These are phyloP conservation scores for Penicillium palitans DNA, from an alignment of 2,329 filamentous ascomycete genomes.

Conservation along the genomic window DNA sequence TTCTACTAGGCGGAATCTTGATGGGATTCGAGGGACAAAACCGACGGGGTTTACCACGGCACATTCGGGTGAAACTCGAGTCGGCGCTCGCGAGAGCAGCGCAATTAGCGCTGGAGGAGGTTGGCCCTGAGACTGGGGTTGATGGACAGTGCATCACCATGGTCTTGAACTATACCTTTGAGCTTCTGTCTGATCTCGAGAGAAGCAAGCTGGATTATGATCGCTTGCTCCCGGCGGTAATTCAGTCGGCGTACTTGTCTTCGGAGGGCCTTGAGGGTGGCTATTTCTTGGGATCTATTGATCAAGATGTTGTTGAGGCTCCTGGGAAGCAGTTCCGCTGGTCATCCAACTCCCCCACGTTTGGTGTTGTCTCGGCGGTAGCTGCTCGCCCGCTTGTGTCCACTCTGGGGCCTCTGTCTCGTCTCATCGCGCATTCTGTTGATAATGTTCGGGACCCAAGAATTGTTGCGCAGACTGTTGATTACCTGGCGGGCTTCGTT, in stretches of 20 bases:
- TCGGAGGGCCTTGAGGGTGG: conserved; percentile 73
- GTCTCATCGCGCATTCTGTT: conserved; percentile 62
- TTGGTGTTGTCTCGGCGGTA: conserved; percentile 57
- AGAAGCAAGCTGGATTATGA: conserved; percentile 65
- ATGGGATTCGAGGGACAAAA: conserved; percentile 71
- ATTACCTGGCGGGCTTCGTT: conserved; percentile 67
- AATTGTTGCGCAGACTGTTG: conserved; percentile 48
- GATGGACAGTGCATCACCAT: conserved; percentile 61
- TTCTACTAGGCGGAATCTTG: conserved; percentile 77
- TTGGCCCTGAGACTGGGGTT: conserved; percentile 52
- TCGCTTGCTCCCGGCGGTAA: conserved; percentile 66
- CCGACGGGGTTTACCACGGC: conserved; percentile 61
- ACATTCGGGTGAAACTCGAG: conserved; percentile 68
- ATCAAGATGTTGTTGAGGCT: conserved; percentile 63
- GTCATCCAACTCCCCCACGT: conserved; percentile 60
- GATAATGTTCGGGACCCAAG: conserved; percentile 55
- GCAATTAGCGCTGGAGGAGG: conserved; percentile 69
- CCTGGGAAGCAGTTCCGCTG: conserved; percentile 63
- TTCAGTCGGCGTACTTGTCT: conserved; percentile 67
- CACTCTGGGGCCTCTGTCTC: conserved; percentile 62
- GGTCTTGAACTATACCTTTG: conserved; percentile 75
- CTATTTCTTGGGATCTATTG: conserved; percentile 70
- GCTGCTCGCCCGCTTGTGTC: conserved; percentile 59
- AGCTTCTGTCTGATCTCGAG: conserved; percentile 64
- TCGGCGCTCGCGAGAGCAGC: conserved; percentile 70